A percentile compares a stretch with the other conserved stretches of the same genome.
Evolutionary conservation across 1,139 yeast species (phyloP).

Genomic region (Tardiomyces digboiensis): DNA sequence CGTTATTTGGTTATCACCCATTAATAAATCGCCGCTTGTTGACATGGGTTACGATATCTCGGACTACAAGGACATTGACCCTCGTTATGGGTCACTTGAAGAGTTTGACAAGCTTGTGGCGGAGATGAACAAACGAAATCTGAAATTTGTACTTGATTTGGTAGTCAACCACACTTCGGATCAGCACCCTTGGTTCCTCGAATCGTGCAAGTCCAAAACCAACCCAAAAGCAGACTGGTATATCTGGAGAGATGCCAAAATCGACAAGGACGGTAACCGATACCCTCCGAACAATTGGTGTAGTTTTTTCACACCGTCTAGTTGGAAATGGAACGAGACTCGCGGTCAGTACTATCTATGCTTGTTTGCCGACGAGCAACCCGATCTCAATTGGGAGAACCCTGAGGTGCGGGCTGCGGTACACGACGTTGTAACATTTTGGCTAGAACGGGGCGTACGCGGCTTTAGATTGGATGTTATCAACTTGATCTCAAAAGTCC

Average conservation of each 20-base stretch:
- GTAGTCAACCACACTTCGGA: conserved; percentile 51
- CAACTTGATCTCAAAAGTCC: conserved; percentile 43
- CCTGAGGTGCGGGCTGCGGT: conserved; percentile 42
- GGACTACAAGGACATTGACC: conserved; percentile 42
- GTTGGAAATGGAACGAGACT: conserved; percentile 46
- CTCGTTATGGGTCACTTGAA: conserved; percentile 43
- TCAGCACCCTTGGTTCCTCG: conserved; percentile 50
- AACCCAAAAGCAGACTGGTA: conserved; percentile 56
- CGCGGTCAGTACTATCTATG: conserved; percentile 49
- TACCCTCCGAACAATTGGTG: conserved; percentile 52
- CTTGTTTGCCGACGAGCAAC: conserved; percentile 43
- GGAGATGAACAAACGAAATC: conserved; percentile 39
- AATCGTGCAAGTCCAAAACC: conserved; percentile 39
- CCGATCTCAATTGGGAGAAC: conserved; percentile 55
- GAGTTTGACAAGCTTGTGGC: conserved; percentile 41
- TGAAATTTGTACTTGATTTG: conserved; percentile 45
- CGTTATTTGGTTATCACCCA: conserved; percentile 49
- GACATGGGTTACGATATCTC: conserved; percentile 59
- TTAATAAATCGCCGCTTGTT: conserved; percentile 49
- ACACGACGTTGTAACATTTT: conserved; percentile 40
- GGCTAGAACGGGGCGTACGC: conserved; percentile 49
- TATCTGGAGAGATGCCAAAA: conserved; percentile 43
- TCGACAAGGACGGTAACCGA: conserved; percentile 39
- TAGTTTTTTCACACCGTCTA: conserved; percentile 35
- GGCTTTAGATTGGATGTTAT: conserved; percentile 54